These are phyloP conservation scores for Exophiala aquamarina DNA, from an alignment of 2,329 filamentous ascomycete species.

Conservation along the genomic window DNA sequence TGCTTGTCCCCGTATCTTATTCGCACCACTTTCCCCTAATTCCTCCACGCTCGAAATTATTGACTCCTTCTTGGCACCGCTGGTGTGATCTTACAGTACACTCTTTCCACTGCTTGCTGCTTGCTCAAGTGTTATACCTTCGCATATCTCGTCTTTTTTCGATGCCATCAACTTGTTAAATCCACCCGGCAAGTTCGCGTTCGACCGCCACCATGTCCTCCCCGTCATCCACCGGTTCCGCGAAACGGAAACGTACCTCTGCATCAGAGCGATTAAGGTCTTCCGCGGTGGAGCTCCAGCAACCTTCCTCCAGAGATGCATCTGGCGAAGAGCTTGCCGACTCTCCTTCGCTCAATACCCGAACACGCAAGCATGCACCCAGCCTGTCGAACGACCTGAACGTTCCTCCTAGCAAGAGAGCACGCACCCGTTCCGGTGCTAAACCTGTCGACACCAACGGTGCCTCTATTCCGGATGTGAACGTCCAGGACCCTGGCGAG, in stretches of 20 bases:
- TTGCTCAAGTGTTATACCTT: too few relatives aligned
- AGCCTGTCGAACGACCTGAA: conserved; percentile 47
- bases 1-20: too few relatives aligned
- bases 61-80: too few relatives aligned
- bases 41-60: too few relatives aligned
- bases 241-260: conserved; percentile 78
- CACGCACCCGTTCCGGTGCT: conserved; percentile 56
- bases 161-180: too few relatives aligned
- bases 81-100: too few relatives aligned
- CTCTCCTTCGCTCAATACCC: conserved; percentile 57
- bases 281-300: conserved; percentile 60
- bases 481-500: conserved; percentile 63
- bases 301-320: conserved; percentile 76
- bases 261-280: conserved; percentile 50
- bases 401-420: conserved; percentile 69
- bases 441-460: conserved; percentile 32
- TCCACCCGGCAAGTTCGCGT: too few relatives aligned
- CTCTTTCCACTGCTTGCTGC: too few relatives aligned
- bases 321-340: conserved; percentile 72
- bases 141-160: too few relatives aligned
- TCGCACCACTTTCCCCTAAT: too few relatives aligned
- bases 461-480: conserved; percentile 36
- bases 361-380: conserved; percentile 56
- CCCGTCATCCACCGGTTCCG: conserved; percentile 54
- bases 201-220: conserved; percentile 55